Evolutionary conservation across 106 monocot genomes (phyloP), one percentile per base, ranked within the genome.

Genomic region (Gastrodia elata): DNA sequence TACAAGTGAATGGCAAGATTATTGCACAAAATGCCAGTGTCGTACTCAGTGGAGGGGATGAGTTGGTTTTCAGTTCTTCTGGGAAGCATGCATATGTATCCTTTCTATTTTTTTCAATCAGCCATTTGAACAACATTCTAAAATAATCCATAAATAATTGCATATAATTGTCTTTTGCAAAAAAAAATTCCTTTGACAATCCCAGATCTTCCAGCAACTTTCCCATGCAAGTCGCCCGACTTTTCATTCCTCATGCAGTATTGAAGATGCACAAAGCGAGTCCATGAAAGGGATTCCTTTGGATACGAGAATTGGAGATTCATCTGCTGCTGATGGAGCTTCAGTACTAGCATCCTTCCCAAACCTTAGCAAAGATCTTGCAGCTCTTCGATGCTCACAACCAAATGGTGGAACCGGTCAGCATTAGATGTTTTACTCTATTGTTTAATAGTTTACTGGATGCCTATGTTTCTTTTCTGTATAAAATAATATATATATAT

Each of bases 71-170:
- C 83, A 83, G 80, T 70, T 82, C 90, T 39, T 77, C 84, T 40
- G 88, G 87, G 80, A 90, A 86, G 28, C 88, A 98, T 93, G 77
- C 93, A 80, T 98, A 98, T 77, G 98, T 93, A 98, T 93, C 90
- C 92, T 93, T 81, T 46, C 52, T 1, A 38, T 74, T 75, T 76
- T 15, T 34, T 59, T 16, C 18, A 70, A 41, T 58, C 26, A 59
- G 28, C 25, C 5, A 41, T 64, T 8, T 36, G 7, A 64, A 41
- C 18, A 4, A 64, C 10, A 40, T 68, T 68, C 11, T 15, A 55
- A 64, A 0, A 28, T 75, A 27, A 8, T 20, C 26, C 38, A 34
- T 16, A 6, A 74, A 38, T 55, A 37, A 25, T 26, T 74, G 6
- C 27, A 20, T 69, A 39, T 44, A 34, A 43, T 46, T 5, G 9